Conservation (phyloP, 306 rosid species). For the Trifolium dubium region DNA sequence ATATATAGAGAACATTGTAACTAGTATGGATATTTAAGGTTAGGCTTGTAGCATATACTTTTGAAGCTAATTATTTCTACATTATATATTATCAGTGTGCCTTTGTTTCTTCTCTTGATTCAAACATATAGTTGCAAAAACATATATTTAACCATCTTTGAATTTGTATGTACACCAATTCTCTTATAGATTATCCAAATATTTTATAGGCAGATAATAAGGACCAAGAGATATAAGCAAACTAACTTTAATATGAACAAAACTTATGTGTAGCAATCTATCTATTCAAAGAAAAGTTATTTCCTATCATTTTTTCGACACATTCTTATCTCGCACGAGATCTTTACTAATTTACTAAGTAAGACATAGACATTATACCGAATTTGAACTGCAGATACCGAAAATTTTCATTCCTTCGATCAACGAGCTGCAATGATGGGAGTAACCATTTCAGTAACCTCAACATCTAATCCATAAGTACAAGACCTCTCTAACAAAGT, state of each 20-base stretch:
- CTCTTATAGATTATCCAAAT: too few relatives aligned
- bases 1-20: background rate
- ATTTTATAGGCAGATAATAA: too few relatives aligned
- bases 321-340: background rate
- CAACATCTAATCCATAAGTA: constrained; percentile 17
- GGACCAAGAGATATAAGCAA: background rate
- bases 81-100: background rate
- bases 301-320: background rate
- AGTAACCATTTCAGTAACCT: background rate
- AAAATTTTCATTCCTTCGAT: background rate
- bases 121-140: too few relatives aligned
- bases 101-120: background rate
- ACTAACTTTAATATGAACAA: background rate
- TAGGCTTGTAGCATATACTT: background rate
- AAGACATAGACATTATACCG: background rate
- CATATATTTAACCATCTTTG: too few relatives aligned
- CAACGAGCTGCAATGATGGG: constrained; percentile 43
- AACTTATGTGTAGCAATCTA: background rate
- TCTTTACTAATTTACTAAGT: background rate
- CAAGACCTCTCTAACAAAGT: constrained; percentile 27
- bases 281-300: background rate
- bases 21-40: background rate
- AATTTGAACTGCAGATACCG: background rate
- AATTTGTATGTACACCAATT: too few relatives aligned
- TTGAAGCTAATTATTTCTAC: background rate